Percentiles rank a stretch among this genome's conserved stretches.
These are phyloP conservation scores for Suillus ampliporus DNA, from an alignment of 768 basidiomycete species.

Conservation along the genomic window DNA sequence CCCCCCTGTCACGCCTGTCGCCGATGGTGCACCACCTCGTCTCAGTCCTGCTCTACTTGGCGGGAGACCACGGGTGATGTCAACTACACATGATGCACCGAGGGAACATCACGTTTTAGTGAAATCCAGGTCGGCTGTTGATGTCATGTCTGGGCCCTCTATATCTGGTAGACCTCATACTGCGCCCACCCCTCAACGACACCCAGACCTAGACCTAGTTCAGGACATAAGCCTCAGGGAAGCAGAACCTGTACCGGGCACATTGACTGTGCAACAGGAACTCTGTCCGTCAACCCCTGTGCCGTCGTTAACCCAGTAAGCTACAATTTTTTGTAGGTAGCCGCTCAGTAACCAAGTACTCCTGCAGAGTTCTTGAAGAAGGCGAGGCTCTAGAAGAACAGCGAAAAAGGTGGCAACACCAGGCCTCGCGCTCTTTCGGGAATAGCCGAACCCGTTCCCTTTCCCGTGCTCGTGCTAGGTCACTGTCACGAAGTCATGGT, in stretches of 20 bases:
- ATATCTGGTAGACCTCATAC: no score
- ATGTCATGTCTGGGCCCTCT: no score
- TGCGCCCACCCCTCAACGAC: no score
- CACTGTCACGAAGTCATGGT: constrained; percentile 28
- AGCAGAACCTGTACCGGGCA: background rate
- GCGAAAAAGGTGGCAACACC: constrained; percentile 67
- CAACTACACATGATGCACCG: no score
- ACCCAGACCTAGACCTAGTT: no score
- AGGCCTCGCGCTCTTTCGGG: constrained; percentile 66
- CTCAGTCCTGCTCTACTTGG: no score
- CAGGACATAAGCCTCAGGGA: no score
- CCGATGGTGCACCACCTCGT: no score
- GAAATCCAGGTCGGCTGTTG: no score
- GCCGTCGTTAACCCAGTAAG: constrained; percentile 58
- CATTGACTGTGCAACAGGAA: constrained; percentile 48
- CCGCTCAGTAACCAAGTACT: background rate
- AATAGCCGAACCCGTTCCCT: constrained; percentile 70
- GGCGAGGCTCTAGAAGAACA: constrained; percentile 64
- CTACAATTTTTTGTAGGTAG: constrained; percentile 3
- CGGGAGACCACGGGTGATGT: no score
- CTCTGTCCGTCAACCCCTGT: constrained; percentile 62
- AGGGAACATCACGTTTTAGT: no score
- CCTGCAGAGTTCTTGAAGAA: constrained; percentile 68
- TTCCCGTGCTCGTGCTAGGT: constrained; percentile 40
- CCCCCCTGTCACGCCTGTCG: no score